Evolutionary conservation across 805 yeast genomes (phyloP), one percentile per base, ranked within the genome.

Genomic region (Cyberlindnera maclurae): DNA sequence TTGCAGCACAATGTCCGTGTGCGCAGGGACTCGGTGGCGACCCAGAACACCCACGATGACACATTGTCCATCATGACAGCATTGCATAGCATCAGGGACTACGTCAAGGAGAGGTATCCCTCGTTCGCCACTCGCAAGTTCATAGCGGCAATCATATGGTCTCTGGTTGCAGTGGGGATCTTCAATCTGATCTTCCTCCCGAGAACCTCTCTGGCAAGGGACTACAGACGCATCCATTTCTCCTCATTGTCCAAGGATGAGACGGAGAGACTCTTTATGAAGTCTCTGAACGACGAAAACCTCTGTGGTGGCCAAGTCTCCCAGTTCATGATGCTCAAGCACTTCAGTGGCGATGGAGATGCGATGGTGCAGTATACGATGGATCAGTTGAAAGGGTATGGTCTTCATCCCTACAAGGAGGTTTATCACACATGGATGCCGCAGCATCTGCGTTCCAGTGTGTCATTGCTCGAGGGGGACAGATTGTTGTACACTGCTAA

Each of bases 201-300:
- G 2, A 60, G 96, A 41, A 85, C 97, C 1, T 84, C 95, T 2
- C 63, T 86, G 15, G 76, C 82, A 36, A 65, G 95, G 46, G 96
- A 89, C 58, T 75, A 83, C 51, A 71, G 90, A 50, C 63, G 96
- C 36, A 58, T 85, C 46, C 85, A 86, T 59, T 78, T 80, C 26
- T 70, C 77, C 27, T 71, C 65, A 38, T 55, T 85, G 35, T 79
- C 95, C 3, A 70, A 69, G 39, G 70, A 77, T 9, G 96, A 88
- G 45, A 69, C 82, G 24, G 78, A 82, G 47, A 66, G 96, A 26
- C 58, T 75, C 15, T 79, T 71, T 46, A 54, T 84, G 36, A 63
- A 62, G 16, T 50, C 64, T 3, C 51, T 75, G 31, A 45, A 52
- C 24, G 47, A 53, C n/a, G 35, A 33, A 4, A 34, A 34, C 12